Conservation (phyloP, 2,329 filamentous ascomycete species). For the Colletotrichum eremochloae region DNA sequence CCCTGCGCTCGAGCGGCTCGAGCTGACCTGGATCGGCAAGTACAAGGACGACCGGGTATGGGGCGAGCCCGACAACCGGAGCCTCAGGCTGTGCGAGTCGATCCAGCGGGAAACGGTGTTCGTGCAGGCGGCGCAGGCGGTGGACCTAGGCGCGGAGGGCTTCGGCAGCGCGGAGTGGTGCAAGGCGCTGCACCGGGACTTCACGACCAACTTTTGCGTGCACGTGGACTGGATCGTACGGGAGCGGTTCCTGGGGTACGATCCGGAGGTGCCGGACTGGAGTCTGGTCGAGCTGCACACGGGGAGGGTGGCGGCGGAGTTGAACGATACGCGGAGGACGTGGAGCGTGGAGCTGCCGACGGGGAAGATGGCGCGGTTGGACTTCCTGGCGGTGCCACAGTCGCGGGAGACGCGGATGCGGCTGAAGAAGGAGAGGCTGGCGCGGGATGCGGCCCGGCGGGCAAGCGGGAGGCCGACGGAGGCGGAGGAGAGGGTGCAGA, state of each 20-base stretch:
- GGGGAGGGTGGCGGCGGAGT: neutral
- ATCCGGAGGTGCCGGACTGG: neutral
- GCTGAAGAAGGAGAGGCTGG: neutral
- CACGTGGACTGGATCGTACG: constrained; percentile 21
- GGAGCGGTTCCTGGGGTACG: constrained; percentile 16
- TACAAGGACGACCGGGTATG: neutral
- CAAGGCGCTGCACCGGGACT: constrained; percentile 21
- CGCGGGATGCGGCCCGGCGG: constrained; percentile 1
- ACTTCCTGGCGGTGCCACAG: constrained; percentile 31
- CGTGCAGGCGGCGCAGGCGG: constrained; percentile 10
- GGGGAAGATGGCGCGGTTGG: constrained; percentile 14
- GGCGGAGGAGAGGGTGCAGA: constrained; percentile 20
- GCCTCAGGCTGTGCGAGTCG: neutral
- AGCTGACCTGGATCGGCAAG: constrained; percentile 23
- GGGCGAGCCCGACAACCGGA: neutral
- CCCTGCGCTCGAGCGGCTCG: constrained; percentile 16
- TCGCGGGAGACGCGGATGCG: constrained; percentile 21
- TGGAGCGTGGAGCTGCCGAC: constrained; percentile 22
- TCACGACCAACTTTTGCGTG: constrained; percentile 38
- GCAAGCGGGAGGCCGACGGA: constrained; percentile 6
- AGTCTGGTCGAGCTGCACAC: constrained; percentile 7
- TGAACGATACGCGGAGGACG: constrained; percentile 10
- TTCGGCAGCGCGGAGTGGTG: neutral
- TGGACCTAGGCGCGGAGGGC: neutral
- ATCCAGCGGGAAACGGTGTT: constrained; percentile 19